Conservation (phyloP, 352 stramenopile genomes). For the Pythium utonaiense region DNA sequence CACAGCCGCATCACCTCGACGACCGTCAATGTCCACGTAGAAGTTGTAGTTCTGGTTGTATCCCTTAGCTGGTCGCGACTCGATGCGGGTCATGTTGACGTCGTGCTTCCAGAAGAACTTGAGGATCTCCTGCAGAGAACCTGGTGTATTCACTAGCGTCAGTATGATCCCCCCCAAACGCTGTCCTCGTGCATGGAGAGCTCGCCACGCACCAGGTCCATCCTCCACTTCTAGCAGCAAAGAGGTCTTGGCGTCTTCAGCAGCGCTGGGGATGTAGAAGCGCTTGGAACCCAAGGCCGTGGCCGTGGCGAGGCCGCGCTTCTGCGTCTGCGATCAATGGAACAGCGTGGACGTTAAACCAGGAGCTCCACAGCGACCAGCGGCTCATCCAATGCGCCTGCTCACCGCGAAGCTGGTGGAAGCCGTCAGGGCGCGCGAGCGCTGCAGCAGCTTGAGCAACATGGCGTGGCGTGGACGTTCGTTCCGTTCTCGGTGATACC, state of each 20-base stretch:
- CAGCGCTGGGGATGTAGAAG: constrained; percentile 22
- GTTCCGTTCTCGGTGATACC: not conserved
- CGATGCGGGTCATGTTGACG: constrained; percentile 96
- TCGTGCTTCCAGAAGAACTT: constrained; percentile 97
- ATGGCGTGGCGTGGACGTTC: constrained; percentile 1
- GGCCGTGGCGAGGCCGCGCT: constrained; percentile 10
- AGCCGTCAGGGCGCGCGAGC: constrained; percentile 5
- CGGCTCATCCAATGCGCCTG: constrained; percentile 8
- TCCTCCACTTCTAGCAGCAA: constrained; percentile 76
- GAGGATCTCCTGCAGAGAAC: constrained; percentile 93
- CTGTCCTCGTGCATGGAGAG: not conserved
- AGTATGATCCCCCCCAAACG: not conserved
- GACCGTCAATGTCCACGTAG: constrained; percentile 92
- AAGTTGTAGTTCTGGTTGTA: constrained; percentile 89
- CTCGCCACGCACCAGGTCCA: constrained; percentile 29
- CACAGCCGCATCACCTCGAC: constrained; percentile 69
- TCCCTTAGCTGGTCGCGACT: constrained; percentile 89
- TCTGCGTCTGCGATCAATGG: not conserved
- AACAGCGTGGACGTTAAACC: constrained; percentile 5
- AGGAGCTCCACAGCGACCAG: not conserved
- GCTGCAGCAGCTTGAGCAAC: constrained; percentile 21
- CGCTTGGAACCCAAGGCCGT: constrained; percentile 23
- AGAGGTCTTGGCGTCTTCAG: constrained; percentile 69
- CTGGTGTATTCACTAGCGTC: constrained; percentile 26
- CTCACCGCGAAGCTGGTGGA: constrained; percentile 10